Evolutionary conservation across 768 basidiomycete species (phyloP).

Genomic region (Tricholomella constricta): DNA sequence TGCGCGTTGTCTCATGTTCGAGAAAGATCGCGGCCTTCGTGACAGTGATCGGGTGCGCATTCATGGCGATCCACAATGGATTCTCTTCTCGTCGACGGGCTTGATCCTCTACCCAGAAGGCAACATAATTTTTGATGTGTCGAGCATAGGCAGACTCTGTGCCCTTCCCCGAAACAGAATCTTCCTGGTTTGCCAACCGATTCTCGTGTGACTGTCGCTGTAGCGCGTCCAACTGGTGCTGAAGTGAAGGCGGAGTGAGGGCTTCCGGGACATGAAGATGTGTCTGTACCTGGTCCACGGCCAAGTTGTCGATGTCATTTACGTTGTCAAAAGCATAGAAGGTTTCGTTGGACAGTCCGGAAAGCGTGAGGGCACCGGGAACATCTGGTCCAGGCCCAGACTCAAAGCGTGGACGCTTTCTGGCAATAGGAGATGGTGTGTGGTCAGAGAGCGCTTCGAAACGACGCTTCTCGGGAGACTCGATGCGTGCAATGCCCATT

Average conservation of each 20-base stretch:
- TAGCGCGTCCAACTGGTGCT: too few species aligned
- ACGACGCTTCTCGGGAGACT: not conserved
- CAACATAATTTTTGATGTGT: not conserved
- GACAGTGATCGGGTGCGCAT: conserved; percentile 3
- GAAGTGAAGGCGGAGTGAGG: not conserved
- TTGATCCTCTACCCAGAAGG: not conserved
- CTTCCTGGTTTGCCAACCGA: not conserved
- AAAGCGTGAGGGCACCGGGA: too few species aligned
- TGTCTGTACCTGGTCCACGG: not conserved
- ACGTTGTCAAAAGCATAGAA: not conserved
- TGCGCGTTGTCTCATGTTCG: not conserved
- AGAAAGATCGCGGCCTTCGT: conserved; percentile 1
- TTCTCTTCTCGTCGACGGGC: not conserved
- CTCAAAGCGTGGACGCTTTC: too few species aligned
- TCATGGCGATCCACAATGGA: not conserved
- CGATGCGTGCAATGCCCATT: too few species aligned
- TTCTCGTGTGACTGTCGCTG: not conserved
- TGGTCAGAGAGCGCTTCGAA: not conserved
- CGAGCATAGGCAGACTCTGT: not conserved
- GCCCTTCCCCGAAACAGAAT: not conserved
- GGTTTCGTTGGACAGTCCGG: not conserved
- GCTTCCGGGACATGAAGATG: not conserved
- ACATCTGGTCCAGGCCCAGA: too few species aligned
- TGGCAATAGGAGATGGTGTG: not conserved
- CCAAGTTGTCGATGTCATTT: not conserved